Conservation (phyloP, 2,329 filamentous ascomycete species). For the Alternaria gaisen region DNA sequence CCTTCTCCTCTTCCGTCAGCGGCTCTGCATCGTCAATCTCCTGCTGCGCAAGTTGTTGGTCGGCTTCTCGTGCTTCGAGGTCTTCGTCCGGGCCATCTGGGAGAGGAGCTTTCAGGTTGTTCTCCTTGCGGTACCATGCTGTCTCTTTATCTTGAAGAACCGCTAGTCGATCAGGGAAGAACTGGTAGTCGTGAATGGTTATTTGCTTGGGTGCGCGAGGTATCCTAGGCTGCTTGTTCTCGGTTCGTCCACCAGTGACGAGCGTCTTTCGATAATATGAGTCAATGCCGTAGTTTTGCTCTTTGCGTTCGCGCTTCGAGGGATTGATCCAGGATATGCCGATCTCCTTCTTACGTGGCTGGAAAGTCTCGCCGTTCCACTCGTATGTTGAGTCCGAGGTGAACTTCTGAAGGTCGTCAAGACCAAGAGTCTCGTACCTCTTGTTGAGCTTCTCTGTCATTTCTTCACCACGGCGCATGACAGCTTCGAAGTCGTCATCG, state of each 20-base stretch:
- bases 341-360: slow-evolving; percentile 82
- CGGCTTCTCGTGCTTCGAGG: slow-evolving; percentile 83
- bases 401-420: slow-evolving; percentile 97
- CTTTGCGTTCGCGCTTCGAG: slow-evolving; percentile 96
- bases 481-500: slow-evolving; percentile 90
- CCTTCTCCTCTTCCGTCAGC: slow-evolving; percentile 86
- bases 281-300: slow-evolving; percentile 97
- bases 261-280: slow-evolving; percentile 96
- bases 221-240: slow-evolving; percentile 91
- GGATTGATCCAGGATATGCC: slow-evolving; percentile 98
- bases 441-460: slow-evolving; percentile 89
- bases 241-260: slow-evolving; percentile 78
- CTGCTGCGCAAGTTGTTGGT: slow-evolving; percentile 85
- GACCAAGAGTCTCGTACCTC: slow-evolving; percentile 94
- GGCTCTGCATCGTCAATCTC: slow-evolving; percentile 93
- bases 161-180: slow-evolving; percentile 84
- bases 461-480: slow-evolving; percentile 85
- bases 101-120: slow-evolving; percentile 93
- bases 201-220: slow-evolving; percentile 96
- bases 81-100: slow-evolving; percentile 88
- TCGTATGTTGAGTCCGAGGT: slow-evolving; percentile 97
- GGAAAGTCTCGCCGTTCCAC: slow-evolving; percentile 98
- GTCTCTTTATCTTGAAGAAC: slow-evolving; percentile 97
- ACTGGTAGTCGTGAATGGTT: slow-evolving; percentile 93
- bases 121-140: slow-evolving; percentile 93